Evolutionary conservation across 192 early-diverging fungal genomes (phyloP), one percentile per base, ranked within the genome.

Genomic region (Gigaspora rosea): DNA sequence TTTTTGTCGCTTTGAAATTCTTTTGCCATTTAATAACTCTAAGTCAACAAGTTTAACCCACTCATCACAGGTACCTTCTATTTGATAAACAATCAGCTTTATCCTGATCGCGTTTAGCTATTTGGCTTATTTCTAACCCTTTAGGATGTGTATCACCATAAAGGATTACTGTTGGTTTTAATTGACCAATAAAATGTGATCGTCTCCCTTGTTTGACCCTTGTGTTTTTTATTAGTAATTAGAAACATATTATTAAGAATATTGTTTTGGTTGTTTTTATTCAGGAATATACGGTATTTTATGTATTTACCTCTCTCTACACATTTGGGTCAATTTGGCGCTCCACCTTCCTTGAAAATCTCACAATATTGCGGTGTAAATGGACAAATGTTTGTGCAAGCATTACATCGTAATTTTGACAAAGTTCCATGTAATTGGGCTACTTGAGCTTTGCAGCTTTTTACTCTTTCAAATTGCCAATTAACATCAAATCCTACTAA

Each of bases 111-210:
- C 52, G 83, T 57, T 81, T 48, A 51, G 87, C 85, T 59, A 90
- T 80, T 63, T 86, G 78, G 68, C 88, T 89, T 81, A 91, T 93
- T 11, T 84, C 78, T 16, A 92, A 91, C 5, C 93, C 94, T 71
- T 88, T 77, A 2, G 90, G 81, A 80, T 97, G 95, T 72, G 91
- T 86, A 79, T 99, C 97, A 77, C 97, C 96, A 87, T 99, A 99
- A 4, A 99, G 83, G 5, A 99, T 95, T 84, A 99, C 94, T 78
- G 93, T 92, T 20, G 97, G 97, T 77, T 96, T 85, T 36, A 99
- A 76, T 7, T 89, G 89, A 8, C 97, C 97, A 9, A 91, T 84
- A 8, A 90, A 83, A 2, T 93, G 73, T 16, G 86, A 81, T 67
- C 97, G 87, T 80, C 96, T 97, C 27, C 97, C 97, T 18, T 84